Conservation (phyloP, 2,329 filamentous ascomycete species). For the Chaetomium globosum region DNA sequence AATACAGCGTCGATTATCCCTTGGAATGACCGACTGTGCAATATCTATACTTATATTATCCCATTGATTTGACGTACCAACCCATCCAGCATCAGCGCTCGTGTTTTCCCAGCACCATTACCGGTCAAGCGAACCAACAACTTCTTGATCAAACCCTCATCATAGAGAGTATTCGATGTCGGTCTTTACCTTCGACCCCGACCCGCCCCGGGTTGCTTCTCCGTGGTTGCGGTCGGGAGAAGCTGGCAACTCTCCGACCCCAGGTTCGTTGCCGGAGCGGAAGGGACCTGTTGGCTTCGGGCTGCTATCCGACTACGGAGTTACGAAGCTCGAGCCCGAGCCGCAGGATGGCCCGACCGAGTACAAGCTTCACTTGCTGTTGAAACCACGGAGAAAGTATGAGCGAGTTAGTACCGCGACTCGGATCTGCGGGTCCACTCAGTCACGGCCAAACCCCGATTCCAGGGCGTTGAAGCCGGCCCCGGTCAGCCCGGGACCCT, state of each 20-base stretch:
- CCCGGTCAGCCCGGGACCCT: constrained; percentile 29
- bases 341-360: constrained; percentile 93
- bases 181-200: constrained; percentile 91
- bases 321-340: constrained; percentile 81
- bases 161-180: constrained; percentile 61
- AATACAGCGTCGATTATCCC: constrained; percentile 40
- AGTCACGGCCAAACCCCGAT: constrained; percentile 38
- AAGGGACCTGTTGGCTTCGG: constrained; percentile 42
- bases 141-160: not conserved
- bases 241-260: constrained; percentile 43
- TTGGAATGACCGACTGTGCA: constrained; percentile 35
- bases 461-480: constrained; percentile 38
- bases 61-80: constrained; percentile 16
- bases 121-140: not conserved
- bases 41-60: constrained; percentile 32
- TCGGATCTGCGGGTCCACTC: constrained; percentile 40
- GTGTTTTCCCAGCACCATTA: not conserved
- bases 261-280: constrained; percentile 33
- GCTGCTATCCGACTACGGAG: constrained; percentile 62
- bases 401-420: constrained; percentile 66
- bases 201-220: constrained; percentile 84
- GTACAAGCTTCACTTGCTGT: constrained; percentile 90
- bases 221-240: constrained; percentile 74
- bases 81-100: not conserved
- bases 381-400: constrained; percentile 77